These are phyloP conservation scores for Vanderwaltozyma verrucispora DNA, from an alignment of 805 yeast species.

Conservation along the genomic window DNA sequence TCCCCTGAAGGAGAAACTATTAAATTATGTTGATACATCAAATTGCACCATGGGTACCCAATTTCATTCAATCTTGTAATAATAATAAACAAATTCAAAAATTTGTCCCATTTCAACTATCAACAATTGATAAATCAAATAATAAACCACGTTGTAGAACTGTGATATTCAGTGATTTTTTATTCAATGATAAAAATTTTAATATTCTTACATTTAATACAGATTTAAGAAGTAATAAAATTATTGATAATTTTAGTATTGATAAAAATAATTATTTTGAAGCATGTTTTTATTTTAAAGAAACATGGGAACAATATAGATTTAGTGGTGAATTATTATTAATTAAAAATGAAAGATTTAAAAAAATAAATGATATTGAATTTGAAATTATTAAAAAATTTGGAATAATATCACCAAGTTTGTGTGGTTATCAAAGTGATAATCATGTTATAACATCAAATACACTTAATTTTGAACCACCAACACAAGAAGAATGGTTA, in stretches of 20 bases:
- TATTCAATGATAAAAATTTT: conserved; percentile 57
- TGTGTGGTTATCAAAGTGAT: conserved; percentile 14
- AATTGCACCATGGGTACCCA: conserved; percentile 73
- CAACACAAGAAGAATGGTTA: conserved; percentile 57
- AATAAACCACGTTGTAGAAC: conserved; percentile 55
- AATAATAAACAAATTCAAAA: conserved; percentile 34
- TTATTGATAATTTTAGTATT: conserved; percentile 35
- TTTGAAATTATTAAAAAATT: conserved; percentile 15
- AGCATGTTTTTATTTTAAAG: conserved; percentile 64
- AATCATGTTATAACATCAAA: conserved; percentile 3
- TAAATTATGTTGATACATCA: conserved; percentile 29
- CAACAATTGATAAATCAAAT: conserved; percentile 47
- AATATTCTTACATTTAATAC: conserved; percentile 62
- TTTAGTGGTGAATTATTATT: conserved; percentile 55
- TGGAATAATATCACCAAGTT: conserved; percentile 25
- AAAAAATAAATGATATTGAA: conserved; percentile 3
- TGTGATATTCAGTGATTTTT: conserved; percentile 61
- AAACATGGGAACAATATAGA: conserved; percentile 57
- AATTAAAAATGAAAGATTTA: conserved; percentile 23
- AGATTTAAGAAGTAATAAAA: conserved; percentile 60
- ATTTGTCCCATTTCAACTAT: conserved; percentile 54
- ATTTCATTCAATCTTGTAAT: conserved; percentile 43
- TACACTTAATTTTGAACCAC: conserved; percentile 28
- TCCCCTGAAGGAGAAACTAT: too few species aligned
- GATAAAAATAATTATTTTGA: conserved; percentile 43